phyloP scores from a whole-genome alignment of 495 filamentous ascomycete species.

The Bacidia rubella region DNA sequence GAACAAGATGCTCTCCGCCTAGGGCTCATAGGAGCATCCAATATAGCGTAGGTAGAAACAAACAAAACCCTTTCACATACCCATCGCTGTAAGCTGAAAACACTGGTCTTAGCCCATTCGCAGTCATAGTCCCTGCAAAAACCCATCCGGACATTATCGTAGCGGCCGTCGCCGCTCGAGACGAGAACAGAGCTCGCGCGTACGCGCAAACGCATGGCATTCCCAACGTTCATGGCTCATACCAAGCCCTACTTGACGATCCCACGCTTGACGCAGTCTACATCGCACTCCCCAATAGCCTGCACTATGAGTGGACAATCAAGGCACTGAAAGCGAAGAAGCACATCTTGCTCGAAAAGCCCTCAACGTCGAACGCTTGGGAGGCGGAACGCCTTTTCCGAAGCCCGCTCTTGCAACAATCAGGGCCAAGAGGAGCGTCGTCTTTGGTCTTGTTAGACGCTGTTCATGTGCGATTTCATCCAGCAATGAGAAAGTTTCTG shows the following conservation, averaged over 20 bases:
- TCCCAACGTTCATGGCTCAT: slow-evolving; percentile 34
- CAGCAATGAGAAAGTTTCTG: no score
- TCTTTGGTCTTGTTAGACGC: slow-evolving; percentile 42
- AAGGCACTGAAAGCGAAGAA: slow-evolving; percentile 27
- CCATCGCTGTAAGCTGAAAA: no score
- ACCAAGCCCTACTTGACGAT: slow-evolving; percentile 32
- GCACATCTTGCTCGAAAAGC: slow-evolving; percentile 39
- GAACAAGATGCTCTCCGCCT: no score
- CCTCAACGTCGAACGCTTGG: slow-evolving; percentile 26
- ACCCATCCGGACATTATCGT: slow-evolving; percentile 47
- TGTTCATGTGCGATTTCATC: no score
- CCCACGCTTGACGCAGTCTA: slow-evolving; percentile 31
- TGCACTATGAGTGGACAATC: slow-evolving; percentile 34
- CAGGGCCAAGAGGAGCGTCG: background rate
- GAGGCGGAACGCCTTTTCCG: slow-evolving; percentile 25
- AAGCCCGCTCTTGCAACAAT: background rate
- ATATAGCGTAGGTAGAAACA: no score
- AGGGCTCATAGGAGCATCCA: no score
- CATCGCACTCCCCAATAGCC: slow-evolving; percentile 36
- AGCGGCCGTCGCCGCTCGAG: slow-evolving; percentile 44
- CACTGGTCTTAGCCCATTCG: slow-evolving; percentile 30
- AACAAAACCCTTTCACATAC: no score
- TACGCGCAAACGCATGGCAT: slow-evolving; percentile 48
- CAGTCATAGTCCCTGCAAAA: slow-evolving; percentile 43
- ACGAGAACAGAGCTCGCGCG: slow-evolving; percentile 33